Evolutionary conservation across 805 yeast genomes (phyloP).

Genomic region (Candida nitratophila): DNA sequence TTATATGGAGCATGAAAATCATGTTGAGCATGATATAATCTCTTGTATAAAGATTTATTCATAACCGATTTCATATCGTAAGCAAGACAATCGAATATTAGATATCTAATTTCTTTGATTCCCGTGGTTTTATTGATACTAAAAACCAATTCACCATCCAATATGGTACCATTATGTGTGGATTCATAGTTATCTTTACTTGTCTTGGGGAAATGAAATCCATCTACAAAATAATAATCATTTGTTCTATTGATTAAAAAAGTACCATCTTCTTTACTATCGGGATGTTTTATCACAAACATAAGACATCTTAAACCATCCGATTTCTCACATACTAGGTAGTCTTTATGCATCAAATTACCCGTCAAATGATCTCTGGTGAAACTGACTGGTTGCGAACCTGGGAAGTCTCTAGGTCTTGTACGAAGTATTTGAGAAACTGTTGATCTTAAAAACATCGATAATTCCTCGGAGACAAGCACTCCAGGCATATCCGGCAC

Average conservation of each 20-base stretch:
- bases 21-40: conserved; percentile 82
- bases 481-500: conserved; percentile 88
- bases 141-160: conserved; percentile 91
- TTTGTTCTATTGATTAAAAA: conserved; percentile 85
- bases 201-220: conserved; percentile 71
- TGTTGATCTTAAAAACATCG: conserved; percentile 57
- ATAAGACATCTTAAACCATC: conserved; percentile 88
- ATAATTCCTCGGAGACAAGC: conserved; percentile 63
- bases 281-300: conserved; percentile 51
- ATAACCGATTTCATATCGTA: conserved; percentile 69
- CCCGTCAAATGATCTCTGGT: conserved; percentile 62
- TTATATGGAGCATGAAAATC: conserved; percentile 78
- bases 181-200: conserved; percentile 40
- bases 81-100: conserved; percentile 88
- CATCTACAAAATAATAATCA: conserved; percentile 75
- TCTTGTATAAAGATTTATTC: conserved; percentile 64
- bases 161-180: conserved; percentile 78
- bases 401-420: conserved; percentile 62
- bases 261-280: conserved; percentile 78
- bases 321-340: conserved; percentile 91
- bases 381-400: conserved; percentile 94
- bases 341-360: conserved; percentile 63
- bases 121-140: conserved; percentile 50
- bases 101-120: conserved; percentile 62
- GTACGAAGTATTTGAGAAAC: conserved; percentile 58